Evolutionary conservation across 2,329 filamentous ascomycete genomes (phyloP).

Genomic region (Calonectria honghensis): DNA sequence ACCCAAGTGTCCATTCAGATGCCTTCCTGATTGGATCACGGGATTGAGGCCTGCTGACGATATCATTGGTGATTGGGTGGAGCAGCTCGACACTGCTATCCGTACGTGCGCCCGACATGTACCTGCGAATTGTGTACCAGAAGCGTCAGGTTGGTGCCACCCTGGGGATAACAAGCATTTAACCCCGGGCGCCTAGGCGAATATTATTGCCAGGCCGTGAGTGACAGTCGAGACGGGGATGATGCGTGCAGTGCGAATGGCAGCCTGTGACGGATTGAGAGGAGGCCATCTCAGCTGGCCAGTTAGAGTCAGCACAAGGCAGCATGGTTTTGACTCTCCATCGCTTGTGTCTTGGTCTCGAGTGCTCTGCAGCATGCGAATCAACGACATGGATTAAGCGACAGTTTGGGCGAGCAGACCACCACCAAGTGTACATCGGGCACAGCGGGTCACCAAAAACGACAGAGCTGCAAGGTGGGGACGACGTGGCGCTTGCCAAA

Average conservation of each 20-base stretch:
- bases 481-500: slow-evolving; percentile 47
- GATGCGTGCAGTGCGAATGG: neutral
- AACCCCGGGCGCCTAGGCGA: slow-evolving; percentile 35
- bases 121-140: slow-evolving; percentile 47
- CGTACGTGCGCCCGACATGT: slow-evolving; percentile 12
- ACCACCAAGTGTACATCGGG: slow-evolving; percentile 44
- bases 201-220: slow-evolving; percentile 29
- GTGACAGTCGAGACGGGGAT: slow-evolving; percentile 19
- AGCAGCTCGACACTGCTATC: slow-evolving; percentile 5
- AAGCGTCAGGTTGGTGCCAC: slow-evolving; percentile 44
- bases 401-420: slow-evolving; percentile 46
- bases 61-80: slow-evolving; percentile 44
- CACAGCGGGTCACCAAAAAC: slow-evolving; percentile 53
- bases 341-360: slow-evolving; percentile 39
- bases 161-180: slow-evolving; percentile 43
- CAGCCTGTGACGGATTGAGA: neutral
- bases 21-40: slow-evolving; percentile 18
- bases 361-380: slow-evolving; percentile 48
- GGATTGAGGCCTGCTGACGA: slow-evolving; percentile 42
- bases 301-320: slow-evolving; percentile 36
- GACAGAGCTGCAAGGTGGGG: slow-evolving; percentile 45
- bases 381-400: slow-evolving; percentile 55
- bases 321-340: slow-evolving; percentile 38
- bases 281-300: slow-evolving; percentile 29
- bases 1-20: slow-evolving; percentile 14